Base-by-base conservation (phyloP, 2,329 filamentous ascomycete species). In the Calonectria fujianensis region DNA sequence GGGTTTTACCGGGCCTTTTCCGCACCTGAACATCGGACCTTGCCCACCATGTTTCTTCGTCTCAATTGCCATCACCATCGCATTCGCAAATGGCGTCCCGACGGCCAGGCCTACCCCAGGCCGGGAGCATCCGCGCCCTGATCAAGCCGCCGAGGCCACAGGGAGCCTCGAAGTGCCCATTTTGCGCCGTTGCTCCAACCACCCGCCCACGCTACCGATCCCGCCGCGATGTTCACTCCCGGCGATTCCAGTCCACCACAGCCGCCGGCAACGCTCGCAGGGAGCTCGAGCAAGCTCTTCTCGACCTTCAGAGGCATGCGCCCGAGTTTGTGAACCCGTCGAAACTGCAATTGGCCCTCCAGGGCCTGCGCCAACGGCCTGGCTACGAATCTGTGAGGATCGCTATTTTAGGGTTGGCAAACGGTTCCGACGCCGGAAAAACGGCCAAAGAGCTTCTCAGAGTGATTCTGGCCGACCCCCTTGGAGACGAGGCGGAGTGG, bases 381-480 rank as follows among this genome's bases (percentile, higher is more conserved):
- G 92, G 92, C 5, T 82, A 88, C 45, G 92, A 93, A 82, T 87
- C 89, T 2, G 87, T 93, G 39, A 87, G 91, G 24, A 86, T 93
- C 72, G 91, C 91, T 18, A 86, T 93, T 61, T 82, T 93, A 10
- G 89, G 88, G 13, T 81, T 92, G 35, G 82, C 80, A 20, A 81
- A 84, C 61, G 85, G 83, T 54, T 80, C 83, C 50, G 82, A 84
- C 16, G 84, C 87, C 0, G 84, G 85, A 65, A 82, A 84, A 24
- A 90, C 89, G 16, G 93, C 93, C 4, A 91, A 91, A 81, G 88
- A 89, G 74, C 87, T 98, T 11, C 89, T 96, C 59, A 90, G 92
- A 52, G 86, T 96, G 45, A 85, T 95, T 16, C 86, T 96, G 2
- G 93, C 93, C 2, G 94, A 96, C 83, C 93, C 94, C 6, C 84